A percentile compares a stretch with the other conserved stretches of the same genome.
These are phyloP conservation scores for Trichoderma breve DNA, from an alignment of 2,329 filamentous ascomycete species.

Conservation along the genomic window DNA sequence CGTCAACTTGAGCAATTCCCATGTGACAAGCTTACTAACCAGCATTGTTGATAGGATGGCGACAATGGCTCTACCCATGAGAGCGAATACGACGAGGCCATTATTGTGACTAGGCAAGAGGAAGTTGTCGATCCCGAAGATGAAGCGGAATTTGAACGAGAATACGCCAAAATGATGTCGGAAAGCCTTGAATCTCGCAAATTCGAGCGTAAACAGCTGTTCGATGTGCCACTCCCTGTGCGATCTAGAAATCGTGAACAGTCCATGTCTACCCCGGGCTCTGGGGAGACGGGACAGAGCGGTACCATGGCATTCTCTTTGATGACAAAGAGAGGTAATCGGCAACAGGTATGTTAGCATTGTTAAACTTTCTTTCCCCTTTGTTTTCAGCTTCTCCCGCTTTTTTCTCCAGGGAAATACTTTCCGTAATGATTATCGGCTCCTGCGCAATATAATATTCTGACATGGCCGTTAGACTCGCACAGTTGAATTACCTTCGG, in stretches of 20 bases:
- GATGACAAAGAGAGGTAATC: slow-evolving; percentile 92
- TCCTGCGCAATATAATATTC: neutral
- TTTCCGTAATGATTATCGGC: too few species aligned
- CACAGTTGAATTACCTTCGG: slow-evolving; percentile 82
- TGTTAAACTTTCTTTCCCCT: neutral
- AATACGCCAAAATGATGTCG: slow-evolving; percentile 97
- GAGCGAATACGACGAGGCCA: slow-evolving; percentile 75
- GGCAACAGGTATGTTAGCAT: slow-evolving; percentile 71
- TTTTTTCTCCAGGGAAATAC: too few species aligned
- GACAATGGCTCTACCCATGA: slow-evolving; percentile 51
- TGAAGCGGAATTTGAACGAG: slow-evolving; percentile 95
- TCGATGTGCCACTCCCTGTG: slow-evolving; percentile 97
- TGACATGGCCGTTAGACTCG: slow-evolving; percentile 62
- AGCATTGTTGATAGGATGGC: slow-evolving; percentile 46
- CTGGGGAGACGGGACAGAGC: slow-evolving; percentile 26
- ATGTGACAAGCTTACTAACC: slow-evolving; percentile 47
- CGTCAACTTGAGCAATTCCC: slow-evolving; percentile 7
- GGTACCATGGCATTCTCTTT: slow-evolving; percentile 94
- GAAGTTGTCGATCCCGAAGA: slow-evolving; percentile 89
- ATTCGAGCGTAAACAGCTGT: slow-evolving; percentile 89
- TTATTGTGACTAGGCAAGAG: slow-evolving; percentile 87
- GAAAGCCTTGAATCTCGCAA: slow-evolving; percentile 95
- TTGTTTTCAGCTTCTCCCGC: neutral
- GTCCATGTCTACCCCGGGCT: slow-evolving; percentile 29
- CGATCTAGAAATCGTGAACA: slow-evolving; percentile 66